Percentiles rank a stretch among this genome's conserved stretches.
phyloP scores from a whole-genome alignment of 306 rosid species.

The Mimosa bimucronata region DNA sequence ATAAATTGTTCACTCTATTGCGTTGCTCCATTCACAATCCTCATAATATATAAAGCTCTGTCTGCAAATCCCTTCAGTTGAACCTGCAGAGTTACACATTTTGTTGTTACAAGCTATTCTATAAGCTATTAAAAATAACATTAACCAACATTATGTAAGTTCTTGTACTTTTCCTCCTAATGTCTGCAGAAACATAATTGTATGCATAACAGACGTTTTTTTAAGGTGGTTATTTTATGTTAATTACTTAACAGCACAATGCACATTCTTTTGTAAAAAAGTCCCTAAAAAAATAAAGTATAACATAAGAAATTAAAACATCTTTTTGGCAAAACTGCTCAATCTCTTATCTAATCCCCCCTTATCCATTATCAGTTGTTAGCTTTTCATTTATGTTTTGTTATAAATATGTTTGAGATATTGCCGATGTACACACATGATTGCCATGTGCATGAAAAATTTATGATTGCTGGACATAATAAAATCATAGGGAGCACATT shows the following conservation, averaged over 20 bases:
- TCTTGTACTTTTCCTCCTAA: neutral
- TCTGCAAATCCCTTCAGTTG: neutral
- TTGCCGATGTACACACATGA: neutral
- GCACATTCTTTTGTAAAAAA: neutral
- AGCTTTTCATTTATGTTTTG: neutral
- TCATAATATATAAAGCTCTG: neutral
- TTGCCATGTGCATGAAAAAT: neutral
- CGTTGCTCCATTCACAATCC: neutral
- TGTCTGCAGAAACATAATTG: neutral
- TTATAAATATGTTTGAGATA: neutral
- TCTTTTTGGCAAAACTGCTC: neutral
- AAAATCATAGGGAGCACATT: neutral
- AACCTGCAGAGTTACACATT: neutral
- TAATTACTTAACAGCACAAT: neutral
- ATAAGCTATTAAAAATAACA: neutral
- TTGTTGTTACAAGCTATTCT: neutral
- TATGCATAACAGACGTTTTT: neutral
- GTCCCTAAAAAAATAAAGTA: neutral
- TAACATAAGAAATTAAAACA: neutral
- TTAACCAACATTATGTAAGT: neutral
- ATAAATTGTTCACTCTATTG: neutral
- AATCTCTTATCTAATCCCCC: neutral
- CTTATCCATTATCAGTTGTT: neutral
- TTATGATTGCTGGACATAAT: neutral
- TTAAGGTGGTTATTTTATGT: neutral